Evolutionary conservation across 345 rosid genomes (phyloP).

Genomic region (Arabidopsis arenosa): DNA sequence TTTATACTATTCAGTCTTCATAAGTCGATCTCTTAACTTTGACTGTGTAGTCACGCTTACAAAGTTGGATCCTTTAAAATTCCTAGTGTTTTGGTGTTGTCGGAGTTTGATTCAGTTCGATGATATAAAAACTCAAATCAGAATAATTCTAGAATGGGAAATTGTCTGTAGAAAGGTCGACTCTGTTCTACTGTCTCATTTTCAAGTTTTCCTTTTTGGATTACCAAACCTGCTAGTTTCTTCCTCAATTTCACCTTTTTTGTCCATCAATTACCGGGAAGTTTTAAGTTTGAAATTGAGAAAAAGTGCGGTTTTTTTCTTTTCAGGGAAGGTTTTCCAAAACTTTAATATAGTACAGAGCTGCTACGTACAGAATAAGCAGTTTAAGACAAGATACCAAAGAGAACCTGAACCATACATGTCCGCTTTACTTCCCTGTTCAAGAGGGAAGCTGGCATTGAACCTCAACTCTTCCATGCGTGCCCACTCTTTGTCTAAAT

Average conservation of each 20-base stretch:
- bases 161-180: background rate
- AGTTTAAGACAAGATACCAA: conserved; percentile 62
- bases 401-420: conserved; percentile 62
- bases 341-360: conserved; percentile 72
- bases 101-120: conserved; percentile 20
- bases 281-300: no score
- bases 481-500: conserved; percentile 52
- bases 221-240: no score
- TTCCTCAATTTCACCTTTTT: no score
- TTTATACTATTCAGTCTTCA: background rate
- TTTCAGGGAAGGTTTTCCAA: conserved; percentile 74
- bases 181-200: no score
- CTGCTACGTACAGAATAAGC: conserved; percentile 68
- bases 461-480: conserved; percentile 76
- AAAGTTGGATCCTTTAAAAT: conserved; percentile 21
- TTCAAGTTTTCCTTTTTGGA: no score
- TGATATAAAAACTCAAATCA: background rate
- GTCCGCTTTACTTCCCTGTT: conserved; percentile 66
- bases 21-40: background rate
- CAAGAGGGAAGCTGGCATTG: conserved; percentile 83
- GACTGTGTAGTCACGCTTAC: background rate
- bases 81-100: background rate
- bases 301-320: conserved; percentile 48
- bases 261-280: no score
- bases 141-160: background rate